Evolutionary conservation across 1,284 basidiomycete species (phyloP).

Genomic region (Ustilago esculenta): DNA sequence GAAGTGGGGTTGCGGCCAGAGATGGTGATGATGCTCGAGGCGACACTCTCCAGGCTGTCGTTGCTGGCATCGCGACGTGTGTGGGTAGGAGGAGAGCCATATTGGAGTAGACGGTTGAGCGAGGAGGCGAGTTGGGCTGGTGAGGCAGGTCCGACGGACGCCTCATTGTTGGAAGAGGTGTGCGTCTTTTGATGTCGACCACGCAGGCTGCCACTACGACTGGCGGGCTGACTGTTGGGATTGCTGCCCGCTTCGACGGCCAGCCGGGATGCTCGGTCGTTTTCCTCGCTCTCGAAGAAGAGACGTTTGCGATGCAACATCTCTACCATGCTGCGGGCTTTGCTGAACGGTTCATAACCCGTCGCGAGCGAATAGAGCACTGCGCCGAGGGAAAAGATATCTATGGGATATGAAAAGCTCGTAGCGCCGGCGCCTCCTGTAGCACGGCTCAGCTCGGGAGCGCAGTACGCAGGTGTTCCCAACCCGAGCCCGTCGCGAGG

Average conservation of each 20-base stretch:
- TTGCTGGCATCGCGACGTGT: conserved; percentile 40
- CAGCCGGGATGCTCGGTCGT: conserved; percentile 53
- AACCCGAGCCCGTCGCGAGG: conserved; percentile 57
- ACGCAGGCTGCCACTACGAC: conserved; percentile 46
- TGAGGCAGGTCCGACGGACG: conserved; percentile 4
- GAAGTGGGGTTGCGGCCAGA: conserved; percentile 30
- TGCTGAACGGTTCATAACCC: conserved; percentile 59
- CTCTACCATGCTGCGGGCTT: conserved; percentile 58
- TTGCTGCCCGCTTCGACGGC: conserved; percentile 48
- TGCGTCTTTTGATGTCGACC: conserved; percentile 16
- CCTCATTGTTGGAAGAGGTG: conserved; percentile 1
- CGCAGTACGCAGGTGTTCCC: conserved; percentile 65
- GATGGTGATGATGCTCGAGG: conserved; percentile 57
- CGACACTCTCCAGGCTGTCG: conserved; percentile 54
- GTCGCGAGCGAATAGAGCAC: conserved; percentile 63
- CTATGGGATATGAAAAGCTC: conserved; percentile 57
- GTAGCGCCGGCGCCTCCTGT: conserved; percentile 34
- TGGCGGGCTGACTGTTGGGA: conserved; percentile 32
- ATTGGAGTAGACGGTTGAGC: conserved; percentile 15
- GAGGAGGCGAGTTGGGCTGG: conserved; percentile 17
- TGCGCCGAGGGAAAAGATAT: conserved; percentile 62
- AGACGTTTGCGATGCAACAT: conserved; percentile 60
- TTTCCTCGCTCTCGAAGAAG: conserved; percentile 64
- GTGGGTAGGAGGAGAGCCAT: neutral
- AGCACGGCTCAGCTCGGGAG: conserved; percentile 60